Percentiles rank a stretch among this genome's conserved stretches.
Evolutionary conservation across 352 stramenopile species (phyloP).

Genomic region (Peronospora tabacina): DNA sequence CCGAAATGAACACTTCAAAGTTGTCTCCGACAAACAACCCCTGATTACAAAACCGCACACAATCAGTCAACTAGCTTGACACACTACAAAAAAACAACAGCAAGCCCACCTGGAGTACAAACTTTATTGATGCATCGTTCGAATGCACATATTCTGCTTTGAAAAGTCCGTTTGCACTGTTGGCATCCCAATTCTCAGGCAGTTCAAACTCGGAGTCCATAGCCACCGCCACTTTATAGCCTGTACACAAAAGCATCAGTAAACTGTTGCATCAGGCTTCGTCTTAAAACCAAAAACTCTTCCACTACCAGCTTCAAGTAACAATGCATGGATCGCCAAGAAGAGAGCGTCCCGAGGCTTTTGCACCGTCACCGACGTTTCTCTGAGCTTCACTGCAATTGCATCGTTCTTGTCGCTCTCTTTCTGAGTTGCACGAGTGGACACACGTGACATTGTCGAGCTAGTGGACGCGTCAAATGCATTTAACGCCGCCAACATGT

Average conservation of each 20-base stretch:
- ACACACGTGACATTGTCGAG: slow-evolving; percentile 1
- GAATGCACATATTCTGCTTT: slow-evolving; percentile 45
- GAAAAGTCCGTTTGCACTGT: slow-evolving; percentile 56
- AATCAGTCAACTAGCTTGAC: neutral
- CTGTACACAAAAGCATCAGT: slow-evolving; percentile 17
- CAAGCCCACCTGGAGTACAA: slow-evolving; percentile 48
- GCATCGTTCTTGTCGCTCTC: slow-evolving; percentile 37
- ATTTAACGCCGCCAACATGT: slow-evolving; percentile 65
- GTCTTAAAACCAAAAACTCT: neutral
- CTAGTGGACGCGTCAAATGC: slow-evolving; percentile 27
- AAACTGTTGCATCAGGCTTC: neutral
- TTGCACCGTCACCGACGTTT: slow-evolving; percentile 41
- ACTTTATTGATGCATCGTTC: slow-evolving; percentile 42
- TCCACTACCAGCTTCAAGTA: slow-evolving; percentile 59
- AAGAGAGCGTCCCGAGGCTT: slow-evolving; percentile 58
- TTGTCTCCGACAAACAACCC: slow-evolving; percentile 66
- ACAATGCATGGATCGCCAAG: slow-evolving; percentile 55
- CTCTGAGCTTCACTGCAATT: slow-evolving; percentile 34
- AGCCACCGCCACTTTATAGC: slow-evolving; percentile 31
- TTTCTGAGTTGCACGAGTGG: neutral
- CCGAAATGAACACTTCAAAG: slow-evolving; percentile 73
- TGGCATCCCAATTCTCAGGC: slow-evolving; percentile 50
- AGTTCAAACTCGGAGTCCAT: slow-evolving; percentile 27
- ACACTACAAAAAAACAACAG: neutral
- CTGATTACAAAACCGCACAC: slow-evolving; percentile 23